Evolutionary conservation across 2,329 filamentous ascomycete species (phyloP).

Genomic region (Madurella mycetomatis): DNA sequence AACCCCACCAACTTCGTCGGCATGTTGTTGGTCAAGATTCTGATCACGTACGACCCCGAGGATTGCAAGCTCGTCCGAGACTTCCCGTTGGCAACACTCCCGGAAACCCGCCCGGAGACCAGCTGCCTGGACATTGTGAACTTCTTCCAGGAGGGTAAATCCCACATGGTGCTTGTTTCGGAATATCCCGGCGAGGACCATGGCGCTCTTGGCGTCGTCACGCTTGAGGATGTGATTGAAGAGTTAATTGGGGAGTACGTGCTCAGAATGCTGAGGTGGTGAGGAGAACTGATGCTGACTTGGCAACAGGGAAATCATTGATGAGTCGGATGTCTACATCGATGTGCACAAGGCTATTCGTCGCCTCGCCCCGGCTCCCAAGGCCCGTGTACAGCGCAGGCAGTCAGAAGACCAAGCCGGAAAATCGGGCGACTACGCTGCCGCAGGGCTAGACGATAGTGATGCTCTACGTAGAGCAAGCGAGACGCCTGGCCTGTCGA

Average conservation of each 20-base stretch:
- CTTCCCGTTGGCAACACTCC: conserved; percentile 87
- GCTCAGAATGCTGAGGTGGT: not conserved
- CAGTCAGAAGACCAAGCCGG: conserved; percentile 31
- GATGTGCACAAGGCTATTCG: conserved; percentile 98
- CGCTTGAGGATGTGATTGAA: conserved; percentile 95
- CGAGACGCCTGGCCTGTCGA: conserved; percentile 34
- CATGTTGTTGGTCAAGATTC: conserved; percentile 96
- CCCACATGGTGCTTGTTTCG: conserved; percentile 96
- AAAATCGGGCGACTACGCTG: conserved; percentile 25
- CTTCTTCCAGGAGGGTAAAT: conserved; percentile 99
- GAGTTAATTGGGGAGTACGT: conserved; percentile 95
- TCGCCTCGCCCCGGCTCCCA: conserved; percentile 78
- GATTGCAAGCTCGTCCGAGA: conserved; percentile 82
- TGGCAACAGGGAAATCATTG: conserved; percentile 78
- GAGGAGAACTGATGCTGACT: conserved; percentile 21
- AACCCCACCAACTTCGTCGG: conserved; percentile 87
- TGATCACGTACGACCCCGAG: conserved; percentile 97
- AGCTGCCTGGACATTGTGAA: conserved; percentile 98
- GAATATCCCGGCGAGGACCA: conserved; percentile 84
- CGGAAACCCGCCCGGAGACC: conserved; percentile 90
- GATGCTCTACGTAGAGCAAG: conserved; percentile 23
- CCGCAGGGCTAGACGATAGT: conserved; percentile 25
- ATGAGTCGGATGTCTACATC: conserved; percentile 97
- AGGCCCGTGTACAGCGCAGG: conserved; percentile 53
- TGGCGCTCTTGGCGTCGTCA: conserved; percentile 89